These are phyloP conservation scores for Kwoniella heveanensis DNA, from an alignment of 768 basidiomycete species.

Conservation along the genomic window DNA sequence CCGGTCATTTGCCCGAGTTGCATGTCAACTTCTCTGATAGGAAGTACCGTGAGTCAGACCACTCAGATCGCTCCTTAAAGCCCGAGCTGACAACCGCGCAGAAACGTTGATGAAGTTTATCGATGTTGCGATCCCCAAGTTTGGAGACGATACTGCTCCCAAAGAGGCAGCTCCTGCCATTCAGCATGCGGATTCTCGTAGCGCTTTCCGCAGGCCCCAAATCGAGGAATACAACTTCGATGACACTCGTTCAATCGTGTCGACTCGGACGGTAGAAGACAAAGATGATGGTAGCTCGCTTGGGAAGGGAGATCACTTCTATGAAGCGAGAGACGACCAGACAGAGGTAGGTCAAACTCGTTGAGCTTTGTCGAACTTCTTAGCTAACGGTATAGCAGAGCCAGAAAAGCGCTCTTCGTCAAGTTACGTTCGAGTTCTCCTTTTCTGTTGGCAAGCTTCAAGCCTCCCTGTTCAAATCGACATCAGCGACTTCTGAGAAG, in stretches of 20 bases:
- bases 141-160: conserved; percentile 61
- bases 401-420: conserved; percentile 60
- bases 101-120: conserved; percentile 87
- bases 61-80: too few relatives aligned
- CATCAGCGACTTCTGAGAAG: conserved; percentile 66
- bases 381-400: conserved; percentile 29
- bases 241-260: conserved; percentile 48
- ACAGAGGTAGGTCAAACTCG: conserved; percentile 60
- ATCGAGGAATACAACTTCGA: conserved; percentile 67
- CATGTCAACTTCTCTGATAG: conserved; percentile 69
- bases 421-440: conserved; percentile 75
- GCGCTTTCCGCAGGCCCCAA: conserved; percentile 34
- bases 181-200: background rate
- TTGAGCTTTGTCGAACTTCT: conserved; percentile 41
- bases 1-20: conserved; percentile 81
- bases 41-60: conserved; percentile 54
- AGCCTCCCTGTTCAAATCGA: conserved; percentile 74
- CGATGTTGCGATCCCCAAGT: conserved; percentile 84
- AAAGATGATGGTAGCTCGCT: conserved; percentile 29
- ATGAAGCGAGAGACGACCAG: conserved; percentile 69
- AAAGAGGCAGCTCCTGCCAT: conserved; percentile 50
- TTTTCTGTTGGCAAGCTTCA: conserved; percentile 84
- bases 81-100: conserved; percentile 39
- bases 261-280: conserved; percentile 55
- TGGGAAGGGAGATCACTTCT: conserved; percentile 60